These are phyloP conservation scores for Prunus davidiana DNA, from an alignment of 306 rosid species.

Conservation along the genomic window DNA sequence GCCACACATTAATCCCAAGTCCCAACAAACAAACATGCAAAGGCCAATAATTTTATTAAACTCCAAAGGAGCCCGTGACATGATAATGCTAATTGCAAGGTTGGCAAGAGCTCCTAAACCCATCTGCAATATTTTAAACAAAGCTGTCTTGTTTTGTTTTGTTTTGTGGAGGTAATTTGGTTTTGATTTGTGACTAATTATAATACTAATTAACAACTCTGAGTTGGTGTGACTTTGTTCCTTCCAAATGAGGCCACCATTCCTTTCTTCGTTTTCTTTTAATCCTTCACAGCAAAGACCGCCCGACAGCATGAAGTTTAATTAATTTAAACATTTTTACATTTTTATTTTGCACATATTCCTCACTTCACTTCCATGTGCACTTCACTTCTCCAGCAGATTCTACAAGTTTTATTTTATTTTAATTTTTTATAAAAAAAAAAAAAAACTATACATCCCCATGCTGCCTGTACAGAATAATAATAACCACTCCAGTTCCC, in stretches of 20 bases:
- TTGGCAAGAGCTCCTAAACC: conserved; percentile 20
- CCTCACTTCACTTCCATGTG: conserved; percentile 62
- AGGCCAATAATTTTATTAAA: not conserved
- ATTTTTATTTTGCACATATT: conserved; percentile 21
- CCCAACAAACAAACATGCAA: conserved; percentile 15
- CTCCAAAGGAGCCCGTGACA: conserved; percentile 28
- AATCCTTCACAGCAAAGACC: conserved; percentile 40
- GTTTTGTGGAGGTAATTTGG: conserved; percentile 12
- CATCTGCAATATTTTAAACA: conserved; percentile 5
- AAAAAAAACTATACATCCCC: conserved; percentile 2
- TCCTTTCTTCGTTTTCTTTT: conserved; percentile 31
- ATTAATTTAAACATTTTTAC: not conserved
- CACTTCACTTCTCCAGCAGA: conserved; percentile 53
- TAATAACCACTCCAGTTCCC: conserved; percentile 17
- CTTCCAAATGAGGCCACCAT: conserved; percentile 60
- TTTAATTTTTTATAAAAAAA: not conserved
- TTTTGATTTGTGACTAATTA: conserved; percentile 30
- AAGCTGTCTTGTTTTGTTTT: not conserved
- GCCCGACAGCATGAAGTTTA: conserved; percentile 48
- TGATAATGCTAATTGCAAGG: conserved; percentile 17
- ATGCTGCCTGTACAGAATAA: conserved; percentile 29
- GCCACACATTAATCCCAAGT: conserved; percentile 2
- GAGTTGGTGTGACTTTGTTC: conserved; percentile 35
- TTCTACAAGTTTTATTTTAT: conserved; percentile 24
- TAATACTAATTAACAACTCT: conserved; percentile 33